phyloP scores from a whole-genome alignment of 164 flowering plant species.

The Vitis rotundifolia region DNA sequence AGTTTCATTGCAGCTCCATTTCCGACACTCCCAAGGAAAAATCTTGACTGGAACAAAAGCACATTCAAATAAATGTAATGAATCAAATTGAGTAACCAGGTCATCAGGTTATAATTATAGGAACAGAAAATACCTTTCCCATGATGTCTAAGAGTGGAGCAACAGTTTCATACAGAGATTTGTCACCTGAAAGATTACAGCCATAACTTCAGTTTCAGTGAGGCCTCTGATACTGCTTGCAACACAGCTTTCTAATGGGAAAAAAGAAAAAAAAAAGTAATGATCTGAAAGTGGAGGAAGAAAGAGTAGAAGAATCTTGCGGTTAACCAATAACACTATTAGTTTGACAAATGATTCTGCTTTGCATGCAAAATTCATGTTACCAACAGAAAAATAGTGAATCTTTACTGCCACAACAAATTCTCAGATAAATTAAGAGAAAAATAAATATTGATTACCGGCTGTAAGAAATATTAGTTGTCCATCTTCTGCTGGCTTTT shows the following conservation, averaged over 20 bases:
- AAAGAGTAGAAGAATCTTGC: too few relatives aligned
- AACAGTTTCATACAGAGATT: constrained; percentile 61
- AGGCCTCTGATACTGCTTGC: not conserved
- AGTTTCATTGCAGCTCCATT: constrained; percentile 99
- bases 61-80: not conserved
- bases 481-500: constrained; percentile 98
- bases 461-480: constrained; percentile 91
- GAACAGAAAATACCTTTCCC: constrained; percentile 72
- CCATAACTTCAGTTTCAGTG: constrained; percentile 20
- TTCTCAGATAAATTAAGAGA: not conserved
- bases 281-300: not conserved
- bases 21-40: constrained; percentile 92
- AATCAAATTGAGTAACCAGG: not conserved
- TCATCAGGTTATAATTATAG: not conserved
- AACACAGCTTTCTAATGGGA: not conserved
- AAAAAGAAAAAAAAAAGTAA: not conserved
- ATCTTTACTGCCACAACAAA: too few relatives aligned
- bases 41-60: constrained; percentile 62
- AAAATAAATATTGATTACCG: constrained; percentile 38
- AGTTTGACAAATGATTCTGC: too few relatives aligned
- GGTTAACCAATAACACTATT: too few relatives aligned
- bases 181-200: constrained; percentile 66
- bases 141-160: constrained; percentile 79
- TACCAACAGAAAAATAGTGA: too few relatives aligned
- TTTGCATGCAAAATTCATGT: too few relatives aligned